Conservation (phyloP, 164 flowering plant genomes). For the Chimonanthus salicifolius region DNA sequence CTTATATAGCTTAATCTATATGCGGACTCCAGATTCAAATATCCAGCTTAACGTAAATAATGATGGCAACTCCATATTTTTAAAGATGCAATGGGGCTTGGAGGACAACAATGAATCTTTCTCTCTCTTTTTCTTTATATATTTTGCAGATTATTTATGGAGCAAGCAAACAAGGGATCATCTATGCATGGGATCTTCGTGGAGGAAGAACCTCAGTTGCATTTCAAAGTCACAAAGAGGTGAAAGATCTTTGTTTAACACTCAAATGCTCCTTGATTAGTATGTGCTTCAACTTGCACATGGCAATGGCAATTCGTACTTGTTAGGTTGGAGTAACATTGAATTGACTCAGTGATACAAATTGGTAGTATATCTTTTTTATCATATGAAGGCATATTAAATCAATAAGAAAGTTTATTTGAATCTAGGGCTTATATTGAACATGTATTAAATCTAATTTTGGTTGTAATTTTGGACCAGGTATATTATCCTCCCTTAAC, state of each 20-base stretch:
- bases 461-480: slow-evolving; percentile 26
- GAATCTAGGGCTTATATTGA: neutral
- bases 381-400: too few relatives aligned
- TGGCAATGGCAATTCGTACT: too few relatives aligned
- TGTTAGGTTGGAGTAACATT: too few relatives aligned
- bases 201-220: slow-evolving; percentile 74
- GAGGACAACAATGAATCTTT: too few relatives aligned
- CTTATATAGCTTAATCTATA: too few relatives aligned
- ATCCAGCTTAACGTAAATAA: too few relatives aligned
- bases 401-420: neutral
- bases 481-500: slow-evolving; percentile 48
- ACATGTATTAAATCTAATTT: neutral
- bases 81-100: too few relatives aligned
- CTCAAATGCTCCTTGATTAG: neutral
- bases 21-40: too few relatives aligned
- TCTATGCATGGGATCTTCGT: slow-evolving; percentile 91
- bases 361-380: neutral
- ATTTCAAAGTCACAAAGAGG: slow-evolving; percentile 73
- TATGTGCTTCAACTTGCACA: too few relatives aligned
- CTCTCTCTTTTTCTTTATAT: neutral
- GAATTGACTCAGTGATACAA: too few relatives aligned
- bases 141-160: slow-evolving; percentile 63
- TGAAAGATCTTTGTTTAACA: slow-evolving; percentile 10
- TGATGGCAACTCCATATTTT: too few relatives aligned
- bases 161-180: slow-evolving; percentile 62